A percentile compares a stretch with the other conserved stretches of the same genome.
Conservation (phyloP, 1,284 basidiomycete species). For the Ceratobasidium sp. region DNA sequence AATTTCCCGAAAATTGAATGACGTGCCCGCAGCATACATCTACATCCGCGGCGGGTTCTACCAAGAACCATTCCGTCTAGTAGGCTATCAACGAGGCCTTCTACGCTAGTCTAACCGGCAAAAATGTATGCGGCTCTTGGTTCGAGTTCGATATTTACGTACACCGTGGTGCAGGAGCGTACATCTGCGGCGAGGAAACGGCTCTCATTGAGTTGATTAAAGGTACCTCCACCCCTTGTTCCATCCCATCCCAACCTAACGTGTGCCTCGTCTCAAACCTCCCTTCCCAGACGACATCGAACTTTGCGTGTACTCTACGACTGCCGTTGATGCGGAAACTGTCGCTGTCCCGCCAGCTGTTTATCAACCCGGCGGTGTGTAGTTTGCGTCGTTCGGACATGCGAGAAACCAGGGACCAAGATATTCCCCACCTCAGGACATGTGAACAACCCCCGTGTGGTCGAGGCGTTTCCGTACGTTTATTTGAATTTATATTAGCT, state of each 20-base stretch:
- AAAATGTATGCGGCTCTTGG: conserved; percentile 92
- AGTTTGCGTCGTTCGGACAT: conserved; percentile 95
- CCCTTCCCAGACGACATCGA: conserved; percentile 99
- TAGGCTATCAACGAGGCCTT: conserved; percentile 97
- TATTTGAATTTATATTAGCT: background rate
- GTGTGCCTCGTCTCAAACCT: conserved; percentile 88
- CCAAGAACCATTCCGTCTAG: conserved; percentile 93
- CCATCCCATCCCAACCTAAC: background rate
- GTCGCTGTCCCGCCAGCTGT: conserved; percentile 98
- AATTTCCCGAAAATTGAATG: background rate
- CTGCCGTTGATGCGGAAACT: conserved; percentile 98
- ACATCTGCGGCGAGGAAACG: conserved; percentile 99
- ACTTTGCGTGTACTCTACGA: conserved; percentile 95
- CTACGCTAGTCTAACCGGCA: conserved; percentile 90
- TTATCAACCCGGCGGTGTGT: conserved; percentile 88
- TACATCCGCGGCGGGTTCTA: conserved; percentile 99
- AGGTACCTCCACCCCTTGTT: conserved; percentile 54
- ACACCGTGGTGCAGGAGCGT: conserved; percentile 97
- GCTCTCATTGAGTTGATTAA: conserved; percentile 97
- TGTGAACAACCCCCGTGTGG: conserved; percentile 97
- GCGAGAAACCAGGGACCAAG: conserved; percentile 97
- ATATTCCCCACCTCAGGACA: conserved; percentile 96
- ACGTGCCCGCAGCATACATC: conserved; percentile 80
- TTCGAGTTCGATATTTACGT: conserved; percentile 97
- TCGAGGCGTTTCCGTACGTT: conserved; percentile 90